Evolutionary conservation across 768 basidiomycete genomes (phyloP), one percentile per base, ranked within the genome.

Genomic region (Suillus spraguei): DNA sequence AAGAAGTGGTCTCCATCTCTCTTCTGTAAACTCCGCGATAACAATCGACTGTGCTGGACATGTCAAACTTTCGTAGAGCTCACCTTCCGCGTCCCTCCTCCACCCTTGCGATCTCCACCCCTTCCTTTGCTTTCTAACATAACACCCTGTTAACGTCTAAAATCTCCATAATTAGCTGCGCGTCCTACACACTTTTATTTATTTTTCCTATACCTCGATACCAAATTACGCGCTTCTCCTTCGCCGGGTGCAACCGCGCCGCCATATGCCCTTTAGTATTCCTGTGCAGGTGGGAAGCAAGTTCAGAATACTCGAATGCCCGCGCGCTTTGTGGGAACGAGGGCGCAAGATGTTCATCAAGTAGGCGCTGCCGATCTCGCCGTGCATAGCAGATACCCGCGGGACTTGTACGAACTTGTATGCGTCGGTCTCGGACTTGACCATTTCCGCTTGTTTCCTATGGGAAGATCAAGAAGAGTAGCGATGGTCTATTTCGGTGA

Each of bases 191-290:
- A 28, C 49, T 24, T 16, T 14, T 28, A 28, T 50, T 50, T 52
- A 24, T 50, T 74, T 94, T 90, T 76, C 85, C 88, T 0, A 84
- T 87, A 0, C 71, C 84, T 0, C 61, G 75, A 7, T 85, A 90
- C 54, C 98, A 92, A 78, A 71, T 75, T 13, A 91, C 87, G 3
- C 91, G 95, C 7, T 83, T 91, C 68, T 75, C 86, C 17, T 81
- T 98, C 49, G 28, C 28, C 28, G 95, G 98, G 73, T 81, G 86
- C 44, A 92, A 90, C 8, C 80, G 76, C 61, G 94, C 97, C 0
- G 95, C 95, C 80, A 96, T 98, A 65, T 99, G 95, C 71, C 97
- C 97, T 0, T 86, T 87, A 2, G 86, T 97, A 67, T 87, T 90
- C 6, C 82, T 98, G 16, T 22, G 94, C 96, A 0, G 97, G 97